Conservation (phyloP, 371 early-diverging fungal genomes). For the Actinomucor elegans region DNA sequence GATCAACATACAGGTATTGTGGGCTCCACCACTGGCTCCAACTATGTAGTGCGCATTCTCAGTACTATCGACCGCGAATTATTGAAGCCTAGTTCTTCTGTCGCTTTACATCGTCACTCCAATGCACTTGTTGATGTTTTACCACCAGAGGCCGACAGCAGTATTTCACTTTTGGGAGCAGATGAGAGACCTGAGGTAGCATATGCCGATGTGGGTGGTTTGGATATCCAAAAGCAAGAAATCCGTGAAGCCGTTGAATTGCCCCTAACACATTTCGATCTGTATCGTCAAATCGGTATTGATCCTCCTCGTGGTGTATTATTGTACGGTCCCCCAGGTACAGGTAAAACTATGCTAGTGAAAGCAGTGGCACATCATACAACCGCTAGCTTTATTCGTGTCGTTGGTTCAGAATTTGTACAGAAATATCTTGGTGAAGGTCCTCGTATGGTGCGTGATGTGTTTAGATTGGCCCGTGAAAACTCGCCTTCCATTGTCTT, state of each 20-base stretch:
- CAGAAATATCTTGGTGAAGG: conserved; percentile 99
- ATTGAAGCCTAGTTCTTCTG: conserved; percentile 96
- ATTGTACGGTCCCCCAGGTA: conserved; percentile 98
- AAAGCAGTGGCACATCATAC: conserved; percentile 99
- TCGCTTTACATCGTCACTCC: conserved; percentile 98
- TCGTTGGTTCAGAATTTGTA: conserved; percentile 99
- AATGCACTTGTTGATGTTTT: conserved; percentile 97
- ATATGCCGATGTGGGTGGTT: conserved; percentile 98
- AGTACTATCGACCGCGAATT: conserved; percentile 98
- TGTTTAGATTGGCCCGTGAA: conserved; percentile 98
- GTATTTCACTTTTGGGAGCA: conserved; percentile 93
- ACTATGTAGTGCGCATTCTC: conserved; percentile 96
- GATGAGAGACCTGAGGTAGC: conserved; percentile 97
- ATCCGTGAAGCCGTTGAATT: conserved; percentile 99
- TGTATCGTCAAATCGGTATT: conserved; percentile 99
- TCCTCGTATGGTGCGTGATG: conserved; percentile 99
- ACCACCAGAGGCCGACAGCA: conserved; percentile 97
- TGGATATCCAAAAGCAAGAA: conserved; percentile 99
- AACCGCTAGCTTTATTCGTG: conserved; percentile 98
- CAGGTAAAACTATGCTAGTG: conserved; percentile 98
- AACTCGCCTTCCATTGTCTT: conserved; percentile 99
- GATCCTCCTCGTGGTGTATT: conserved; percentile 99
- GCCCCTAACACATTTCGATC: conserved; percentile 99
- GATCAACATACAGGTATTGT: conserved; percentile 99
- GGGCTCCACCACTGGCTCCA: conserved; percentile 95